Percentiles rank a stretch among this genome's conserved stretches.
Conservation (phyloP, 2,329 filamentous ascomycete genomes). For the Scortechinia acanthostroma region DNA sequence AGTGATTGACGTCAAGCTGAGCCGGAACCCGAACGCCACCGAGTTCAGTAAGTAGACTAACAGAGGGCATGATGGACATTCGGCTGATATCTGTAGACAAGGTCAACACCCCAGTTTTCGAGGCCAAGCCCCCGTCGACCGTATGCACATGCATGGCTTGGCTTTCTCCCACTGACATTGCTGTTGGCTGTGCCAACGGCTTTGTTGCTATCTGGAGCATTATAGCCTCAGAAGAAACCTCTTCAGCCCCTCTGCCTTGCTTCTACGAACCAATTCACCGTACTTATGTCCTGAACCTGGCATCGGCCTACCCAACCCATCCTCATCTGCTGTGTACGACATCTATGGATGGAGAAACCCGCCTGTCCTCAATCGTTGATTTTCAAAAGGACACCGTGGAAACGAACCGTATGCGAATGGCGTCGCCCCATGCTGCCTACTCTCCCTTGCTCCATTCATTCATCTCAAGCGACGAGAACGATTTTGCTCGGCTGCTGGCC, state of each 20-base stretch:
- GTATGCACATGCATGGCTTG: constrained; percentile 48
- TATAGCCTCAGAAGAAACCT: constrained; percentile 6
- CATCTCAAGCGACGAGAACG: constrained; percentile 43
- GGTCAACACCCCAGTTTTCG: constrained; percentile 36
- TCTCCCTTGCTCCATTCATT: constrained; percentile 45
- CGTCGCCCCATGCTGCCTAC: constrained; percentile 38
- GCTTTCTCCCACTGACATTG: constrained; percentile 44
- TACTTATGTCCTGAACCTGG: constrained; percentile 32
- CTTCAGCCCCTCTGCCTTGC: constrained; percentile 28
- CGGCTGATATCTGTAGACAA: constrained; percentile 19
- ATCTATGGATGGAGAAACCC: constrained; percentile 42
- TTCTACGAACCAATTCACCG: constrained; percentile 17
- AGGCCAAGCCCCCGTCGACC: constrained; percentile 36
- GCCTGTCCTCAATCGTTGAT: constrained; percentile 43
- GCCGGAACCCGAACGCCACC: constrained; percentile 8
- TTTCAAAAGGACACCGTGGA: constrained; percentile 30
- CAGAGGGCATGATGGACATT: not conserved
- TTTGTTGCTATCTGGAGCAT: constrained; percentile 43
- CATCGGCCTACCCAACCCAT: constrained; percentile 41
- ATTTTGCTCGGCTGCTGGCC: constrained; percentile 35
- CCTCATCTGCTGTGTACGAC: constrained; percentile 41
- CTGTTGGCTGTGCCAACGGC: constrained; percentile 46
- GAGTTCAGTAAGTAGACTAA: constrained; percentile 8
- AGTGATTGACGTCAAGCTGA: constrained; percentile 37
- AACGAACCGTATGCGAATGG: constrained; percentile 37